Evolutionary conservation across 352 stramenopile species (phyloP).

Genomic region (Aphanomyces euteiches): DNA sequence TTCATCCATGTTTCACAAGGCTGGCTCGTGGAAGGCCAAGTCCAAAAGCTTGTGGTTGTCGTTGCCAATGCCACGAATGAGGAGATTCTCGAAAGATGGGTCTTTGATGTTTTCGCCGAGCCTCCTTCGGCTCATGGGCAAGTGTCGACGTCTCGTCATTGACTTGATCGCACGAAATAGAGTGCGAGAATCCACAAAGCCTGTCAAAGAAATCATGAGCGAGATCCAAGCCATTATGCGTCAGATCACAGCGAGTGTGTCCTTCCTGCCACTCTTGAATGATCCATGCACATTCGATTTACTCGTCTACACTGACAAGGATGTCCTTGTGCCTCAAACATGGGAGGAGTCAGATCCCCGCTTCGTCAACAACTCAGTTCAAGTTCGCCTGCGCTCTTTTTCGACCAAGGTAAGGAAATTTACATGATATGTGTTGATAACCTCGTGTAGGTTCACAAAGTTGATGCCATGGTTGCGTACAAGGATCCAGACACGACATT

Average conservation of each 20-base stretch:
- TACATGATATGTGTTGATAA: slow-evolving; percentile 33
- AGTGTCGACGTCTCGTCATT: background rate
- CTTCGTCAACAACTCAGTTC: slow-evolving; percentile 96
- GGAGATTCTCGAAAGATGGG: slow-evolving; percentile 97
- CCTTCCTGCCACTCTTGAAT: slow-evolving; percentile 97
- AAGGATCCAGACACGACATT: slow-evolving; percentile 84
- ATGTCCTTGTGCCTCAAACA: slow-evolving; percentile 90
- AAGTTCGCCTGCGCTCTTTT: slow-evolving; percentile 98
- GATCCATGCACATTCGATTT: slow-evolving; percentile 99
- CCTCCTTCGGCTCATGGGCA: slow-evolving; percentile 30
- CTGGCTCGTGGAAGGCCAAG: slow-evolving; percentile 94
- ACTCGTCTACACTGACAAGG: slow-evolving; percentile 97
- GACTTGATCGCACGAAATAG: background rate
- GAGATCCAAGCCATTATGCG: slow-evolving; percentile 99
- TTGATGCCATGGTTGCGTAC: slow-evolving; percentile 98
- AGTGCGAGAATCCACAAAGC: slow-evolving; percentile 42
- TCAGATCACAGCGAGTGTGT: slow-evolving; percentile 98
- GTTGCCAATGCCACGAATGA: slow-evolving; percentile 96
- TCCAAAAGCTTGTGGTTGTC: slow-evolving; percentile 97
- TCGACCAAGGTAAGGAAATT: slow-evolving; percentile 89
- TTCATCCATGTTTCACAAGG: slow-evolving; percentile 37
- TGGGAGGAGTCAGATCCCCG: slow-evolving; percentile 98
- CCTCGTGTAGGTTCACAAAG: slow-evolving; percentile 91
- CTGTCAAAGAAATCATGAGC: slow-evolving; percentile 93
- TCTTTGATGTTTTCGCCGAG: slow-evolving; percentile 94